Percentiles rank a stretch among this genome's conserved stretches.
phyloP scores from a whole-genome alignment of 2,329 filamentous ascomycete species.

The Aaosphaeria pasadenensis region DNA sequence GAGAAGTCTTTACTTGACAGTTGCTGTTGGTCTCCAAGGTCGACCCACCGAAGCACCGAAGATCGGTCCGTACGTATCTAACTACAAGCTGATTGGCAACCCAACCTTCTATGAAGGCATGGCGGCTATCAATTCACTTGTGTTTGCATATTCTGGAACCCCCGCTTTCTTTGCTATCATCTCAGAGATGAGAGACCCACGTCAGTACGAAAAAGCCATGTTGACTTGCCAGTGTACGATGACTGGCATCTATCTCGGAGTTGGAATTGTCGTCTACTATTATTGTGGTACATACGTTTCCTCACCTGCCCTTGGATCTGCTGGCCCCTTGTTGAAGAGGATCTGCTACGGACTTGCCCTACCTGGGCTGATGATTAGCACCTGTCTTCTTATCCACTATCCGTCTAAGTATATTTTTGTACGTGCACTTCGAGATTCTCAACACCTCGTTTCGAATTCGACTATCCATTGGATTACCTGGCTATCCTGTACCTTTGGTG shows the following conservation, averaged over 20 bases:
- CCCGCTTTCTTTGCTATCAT: conserved; percentile 67
- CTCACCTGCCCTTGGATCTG: conserved; percentile 61
- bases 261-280: conserved; percentile 65
- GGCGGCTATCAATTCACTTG: conserved; percentile 38
- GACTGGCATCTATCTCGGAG: conserved; percentile 62
- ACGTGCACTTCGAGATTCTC: conserved; percentile 59
- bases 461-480: conserved; percentile 44
- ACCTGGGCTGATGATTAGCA: conserved; percentile 45
- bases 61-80: not conserved
- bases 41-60: not conserved
- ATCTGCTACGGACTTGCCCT: conserved; percentile 67
- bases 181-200: conserved; percentile 59
- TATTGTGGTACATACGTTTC: conserved; percentile 60
- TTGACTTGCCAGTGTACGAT: conserved; percentile 58
- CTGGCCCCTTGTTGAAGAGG: conserved; percentile 58
- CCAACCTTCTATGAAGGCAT: conserved; percentile 8
- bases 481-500: conserved; percentile 53
- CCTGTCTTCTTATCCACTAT: conserved; percentile 1
- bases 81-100: not conserved
- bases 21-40: conserved; percentile 55
- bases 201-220: conserved; percentile 61
- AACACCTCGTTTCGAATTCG: conserved; percentile 25
- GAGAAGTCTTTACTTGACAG: conserved; percentile 63
- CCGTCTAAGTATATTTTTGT: conserved; percentile 63
- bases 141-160: conserved; percentile 67